Conservation (phyloP, 2,329 filamentous ascomycete genomes). For the Colletotrichum aenigma region DNA sequence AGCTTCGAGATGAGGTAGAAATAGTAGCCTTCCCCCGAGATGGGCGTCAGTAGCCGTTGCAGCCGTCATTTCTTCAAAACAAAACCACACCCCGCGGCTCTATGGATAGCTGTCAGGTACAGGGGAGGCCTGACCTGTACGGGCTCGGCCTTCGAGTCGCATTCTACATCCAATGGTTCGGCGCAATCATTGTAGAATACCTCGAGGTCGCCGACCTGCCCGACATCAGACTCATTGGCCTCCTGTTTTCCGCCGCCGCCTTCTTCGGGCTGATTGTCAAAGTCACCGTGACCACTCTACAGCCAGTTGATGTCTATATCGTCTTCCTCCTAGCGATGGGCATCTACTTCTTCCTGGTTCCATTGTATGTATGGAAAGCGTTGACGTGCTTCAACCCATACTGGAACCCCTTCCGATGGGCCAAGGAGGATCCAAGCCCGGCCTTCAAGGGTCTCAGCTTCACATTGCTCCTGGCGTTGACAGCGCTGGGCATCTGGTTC, state of each 20-base stretch:
- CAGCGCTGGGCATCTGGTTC: conserved; percentile 36
- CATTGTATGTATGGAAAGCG: conserved; percentile 35
- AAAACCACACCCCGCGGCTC: not conserved
- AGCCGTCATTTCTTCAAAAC: not conserved
- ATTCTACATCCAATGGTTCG: conserved; percentile 41
- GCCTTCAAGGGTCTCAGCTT: conserved; percentile 30
- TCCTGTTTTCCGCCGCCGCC: conserved; percentile 30
- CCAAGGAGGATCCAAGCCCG: conserved; percentile 27
- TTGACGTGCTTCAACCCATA: conserved; percentile 32
- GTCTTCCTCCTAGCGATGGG: conserved; percentile 34
- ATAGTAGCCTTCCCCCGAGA: not conserved
- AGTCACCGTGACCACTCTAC: conserved; percentile 22
- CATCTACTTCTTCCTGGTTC: conserved; percentile 33
- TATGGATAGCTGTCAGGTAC: conserved; percentile 28
- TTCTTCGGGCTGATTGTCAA: conserved; percentile 31
- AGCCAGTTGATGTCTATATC: conserved; percentile 35
- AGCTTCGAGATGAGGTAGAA: not conserved
- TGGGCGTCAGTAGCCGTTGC: not conserved
- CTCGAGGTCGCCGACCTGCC: conserved; percentile 29
- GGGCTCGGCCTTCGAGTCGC: conserved; percentile 37
- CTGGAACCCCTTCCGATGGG: conserved; percentile 32
- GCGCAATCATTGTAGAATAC: conserved; percentile 32
- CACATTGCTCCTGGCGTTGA: conserved; percentile 27
- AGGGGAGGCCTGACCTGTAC: conserved; percentile 34
- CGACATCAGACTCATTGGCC: conserved; percentile 34